These are phyloP conservation scores for Echinochloa phyllopogon DNA, from an alignment of 176 grass and related monocot genomes.

Conservation along the genomic window DNA sequence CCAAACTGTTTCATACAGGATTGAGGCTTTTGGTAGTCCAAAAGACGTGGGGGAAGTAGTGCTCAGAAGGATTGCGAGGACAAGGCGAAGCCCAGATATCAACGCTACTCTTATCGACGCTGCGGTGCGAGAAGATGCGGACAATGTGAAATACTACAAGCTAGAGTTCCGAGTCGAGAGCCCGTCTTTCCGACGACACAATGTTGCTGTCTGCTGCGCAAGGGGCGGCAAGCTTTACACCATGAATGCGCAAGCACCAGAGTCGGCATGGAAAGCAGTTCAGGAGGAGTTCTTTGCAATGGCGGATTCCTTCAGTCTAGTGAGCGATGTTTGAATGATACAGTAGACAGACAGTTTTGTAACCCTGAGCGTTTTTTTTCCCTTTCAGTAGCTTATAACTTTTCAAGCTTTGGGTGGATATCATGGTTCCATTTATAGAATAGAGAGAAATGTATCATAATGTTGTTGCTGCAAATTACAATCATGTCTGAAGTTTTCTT, in stretches of 20 bases:
- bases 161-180: constrained; percentile 81
- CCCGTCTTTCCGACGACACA: constrained; percentile 70
- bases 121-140: constrained; percentile 57
- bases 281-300: constrained; percentile 66
- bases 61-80: constrained; percentile 79
- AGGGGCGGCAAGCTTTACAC: constrained; percentile 81
- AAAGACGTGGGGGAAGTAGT: constrained; percentile 87
- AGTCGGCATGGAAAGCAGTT: constrained; percentile 63
- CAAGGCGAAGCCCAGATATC: constrained; percentile 60
- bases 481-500: neutral
- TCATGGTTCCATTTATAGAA: neutral
- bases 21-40: constrained; percentile 75
- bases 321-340: constrained; percentile 40
- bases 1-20: constrained; percentile 52
- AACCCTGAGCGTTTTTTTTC: neutral
- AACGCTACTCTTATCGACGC: constrained; percentile 75
- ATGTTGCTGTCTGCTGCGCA: constrained; percentile 78
- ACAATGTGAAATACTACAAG: constrained; percentile 85
- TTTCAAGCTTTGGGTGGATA: neutral
- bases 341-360: constrained; percentile 34
- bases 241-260: constrained; percentile 84
- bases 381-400: constrained; percentile 5
- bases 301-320: constrained; percentile 82
- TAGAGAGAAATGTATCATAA: constrained; percentile 5
- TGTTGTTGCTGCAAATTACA: neutral